Conservation (phyloP, 495 filamentous ascomycete genomes). For the Aspergillus sclerotiicarbonarius region DNA sequence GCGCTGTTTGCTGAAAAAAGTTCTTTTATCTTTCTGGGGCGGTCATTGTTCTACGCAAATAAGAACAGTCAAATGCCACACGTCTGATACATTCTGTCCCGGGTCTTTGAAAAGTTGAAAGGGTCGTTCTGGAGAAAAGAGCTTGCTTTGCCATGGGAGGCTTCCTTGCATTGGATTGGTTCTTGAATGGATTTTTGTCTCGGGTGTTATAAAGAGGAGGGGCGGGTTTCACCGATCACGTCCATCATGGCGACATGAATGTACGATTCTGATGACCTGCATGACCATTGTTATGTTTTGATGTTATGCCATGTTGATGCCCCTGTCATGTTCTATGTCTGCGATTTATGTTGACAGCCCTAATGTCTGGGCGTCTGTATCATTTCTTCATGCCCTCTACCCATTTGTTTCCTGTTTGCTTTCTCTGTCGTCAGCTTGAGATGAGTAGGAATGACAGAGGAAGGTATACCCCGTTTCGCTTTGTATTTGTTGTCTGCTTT, state of each 20-base stretch:
- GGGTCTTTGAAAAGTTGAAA: slow-evolving; percentile 19
- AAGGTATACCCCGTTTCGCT: slow-evolving; percentile 21
- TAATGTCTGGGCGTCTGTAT: slow-evolving; percentile 18
- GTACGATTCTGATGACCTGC: slow-evolving; percentile 50
- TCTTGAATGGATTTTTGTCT: slow-evolving; percentile 12
- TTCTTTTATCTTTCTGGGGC: slow-evolving; percentile 6
- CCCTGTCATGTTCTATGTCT: slow-evolving; percentile 9
- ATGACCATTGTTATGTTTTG: slow-evolving; percentile 28
- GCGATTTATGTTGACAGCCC: slow-evolving; percentile 13
- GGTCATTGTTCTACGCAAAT: not conserved
- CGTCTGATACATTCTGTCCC: slow-evolving; percentile 6
- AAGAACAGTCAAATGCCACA: not conserved
- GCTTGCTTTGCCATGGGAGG: slow-evolving; percentile 17
- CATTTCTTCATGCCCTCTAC: slow-evolving; percentile 20
- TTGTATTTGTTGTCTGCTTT: slow-evolving; percentile 2
- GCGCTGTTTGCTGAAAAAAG: slow-evolving; percentile 5
- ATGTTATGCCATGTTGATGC: slow-evolving; percentile 18
- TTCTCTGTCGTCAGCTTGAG: slow-evolving; percentile 20
- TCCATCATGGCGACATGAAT: slow-evolving; percentile 45
- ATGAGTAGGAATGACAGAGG: slow-evolving; percentile 21
- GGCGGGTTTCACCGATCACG: slow-evolving; percentile 26
- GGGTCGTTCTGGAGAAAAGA: slow-evolving; percentile 14
- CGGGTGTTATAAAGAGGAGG: slow-evolving; percentile 20
- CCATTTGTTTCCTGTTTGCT: slow-evolving; percentile 19
- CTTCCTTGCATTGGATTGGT: slow-evolving; percentile 15